Conservation (phyloP, 257 asterid genomes). For the Fraxinus pennsylvanica region DNA sequence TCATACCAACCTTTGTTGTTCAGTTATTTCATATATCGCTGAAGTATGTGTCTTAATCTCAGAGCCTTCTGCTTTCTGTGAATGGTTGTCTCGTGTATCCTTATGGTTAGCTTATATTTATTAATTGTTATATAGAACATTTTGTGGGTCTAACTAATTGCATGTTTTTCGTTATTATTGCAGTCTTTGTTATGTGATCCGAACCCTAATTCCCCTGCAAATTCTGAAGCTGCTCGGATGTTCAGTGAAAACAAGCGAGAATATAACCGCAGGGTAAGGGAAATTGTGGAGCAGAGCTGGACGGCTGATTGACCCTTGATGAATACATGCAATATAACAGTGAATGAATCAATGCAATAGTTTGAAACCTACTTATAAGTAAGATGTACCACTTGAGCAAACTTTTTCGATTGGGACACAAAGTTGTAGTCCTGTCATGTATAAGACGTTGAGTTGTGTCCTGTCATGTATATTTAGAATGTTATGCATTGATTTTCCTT, state of each 20-base stretch:
- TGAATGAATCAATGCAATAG: neutral
- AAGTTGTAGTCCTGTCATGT: constrained; percentile 10
- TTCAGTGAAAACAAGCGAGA: constrained; percentile 81
- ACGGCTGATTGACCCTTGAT: constrained; percentile 56
- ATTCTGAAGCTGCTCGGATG: constrained; percentile 87
- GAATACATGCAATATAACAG: no score
- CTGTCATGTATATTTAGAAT: constrained; percentile 32
- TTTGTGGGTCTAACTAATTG: neutral
- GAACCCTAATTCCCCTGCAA: constrained; percentile 85
- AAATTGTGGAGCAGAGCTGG: constrained; percentile 89
- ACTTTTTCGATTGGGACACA: constrained; percentile 26
- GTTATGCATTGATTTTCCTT: constrained; percentile 24
- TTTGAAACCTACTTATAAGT: constrained; percentile 27
- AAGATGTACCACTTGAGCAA: constrained; percentile 25
- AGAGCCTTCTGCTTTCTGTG: neutral
- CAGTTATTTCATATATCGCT: no score
- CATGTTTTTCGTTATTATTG: constrained; percentile 9
- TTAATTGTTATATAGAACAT: neutral
- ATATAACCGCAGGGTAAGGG: constrained; percentile 75
- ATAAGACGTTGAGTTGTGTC: constrained; percentile 28
- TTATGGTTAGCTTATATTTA: no score
- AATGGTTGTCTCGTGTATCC: neutral
- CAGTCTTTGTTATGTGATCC: constrained; percentile 89
- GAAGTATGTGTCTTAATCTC: neutral
- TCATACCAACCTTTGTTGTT: no score